Evolutionary conservation across 2,329 filamentous ascomycete species (phyloP), one percentile per base, ranked within the genome.

Genomic region (Endoconidiophora laricicola): DNA sequence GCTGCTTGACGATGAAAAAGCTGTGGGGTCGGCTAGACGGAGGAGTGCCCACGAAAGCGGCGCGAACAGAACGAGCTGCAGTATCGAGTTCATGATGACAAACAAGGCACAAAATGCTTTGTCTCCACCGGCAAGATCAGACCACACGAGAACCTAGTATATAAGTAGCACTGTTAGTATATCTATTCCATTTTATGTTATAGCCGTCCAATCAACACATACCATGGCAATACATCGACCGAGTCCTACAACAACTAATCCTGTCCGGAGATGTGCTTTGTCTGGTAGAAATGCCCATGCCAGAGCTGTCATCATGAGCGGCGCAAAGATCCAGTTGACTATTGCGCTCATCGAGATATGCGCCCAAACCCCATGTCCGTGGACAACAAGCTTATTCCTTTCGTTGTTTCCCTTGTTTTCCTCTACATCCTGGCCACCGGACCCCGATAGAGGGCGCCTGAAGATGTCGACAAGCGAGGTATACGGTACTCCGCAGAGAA

Each of bases 221-320:
- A 82, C 85, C 86, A 94, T 94, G 29, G 86, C 86, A 55, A 94
- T 94, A 58, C 87, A 94, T 48, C 87, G 69, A 4, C 83, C 87
- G 1, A 94, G 67, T 0, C 87, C 86, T 0, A 94, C 86, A 4
- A 94, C 74, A 37, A 91, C 85, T 2, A 91, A 66, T 0, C 85
- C 86, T 39, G 77, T 72, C 1, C 77, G 69, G 9, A 81, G 67
- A 4, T 66, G 71, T 6, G 62, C 61, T 54, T 76, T 66, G 55
- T 81, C 77, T 0, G 76, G 78, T 3, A 81, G 67, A 47, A 79
- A 79, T 0, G 77, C 77, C 77, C 82, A 87, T 0, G 82, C 74
- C 0, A 87, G 66, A 0, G 62, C 78, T 12, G 86, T 79, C 86
- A 94, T 94, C 23, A 91, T 65, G 1, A 94, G 71, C 0, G 86